phyloP scores from a whole-genome alignment of 768 basidiomycete genomes.

The Neoboletus brunneissimus region DNA sequence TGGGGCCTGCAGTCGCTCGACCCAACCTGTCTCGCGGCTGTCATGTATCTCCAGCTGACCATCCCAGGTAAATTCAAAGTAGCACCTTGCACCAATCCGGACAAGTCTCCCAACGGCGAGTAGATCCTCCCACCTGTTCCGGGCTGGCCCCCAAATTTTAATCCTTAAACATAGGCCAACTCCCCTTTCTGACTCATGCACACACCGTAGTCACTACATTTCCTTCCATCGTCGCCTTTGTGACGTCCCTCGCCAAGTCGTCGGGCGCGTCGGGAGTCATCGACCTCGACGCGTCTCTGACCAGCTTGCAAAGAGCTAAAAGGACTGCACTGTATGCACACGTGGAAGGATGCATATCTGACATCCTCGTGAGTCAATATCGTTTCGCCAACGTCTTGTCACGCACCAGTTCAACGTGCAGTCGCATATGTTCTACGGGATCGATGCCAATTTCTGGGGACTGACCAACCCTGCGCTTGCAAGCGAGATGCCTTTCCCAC shows the following conservation, averaged over 20 bases:
- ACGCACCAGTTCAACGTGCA: conserved; percentile 27
- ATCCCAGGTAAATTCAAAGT: conserved; percentile 68
- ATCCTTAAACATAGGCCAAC: conserved; percentile 48
- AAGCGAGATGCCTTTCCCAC: conserved; percentile 59
- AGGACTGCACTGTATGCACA: conserved; percentile 64
- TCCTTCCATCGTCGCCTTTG: conserved; percentile 62
- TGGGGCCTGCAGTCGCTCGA: conserved; percentile 69
- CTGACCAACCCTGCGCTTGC: conserved; percentile 55
- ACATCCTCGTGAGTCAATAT: conserved; percentile 57
- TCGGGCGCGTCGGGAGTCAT: conserved; percentile 29
- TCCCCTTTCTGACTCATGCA: conserved; percentile 68
- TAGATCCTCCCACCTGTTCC: conserved; percentile 7
- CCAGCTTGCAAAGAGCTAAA: conserved; percentile 47
- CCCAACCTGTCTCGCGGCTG: conserved; percentile 58
- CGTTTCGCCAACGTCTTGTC: neutral
- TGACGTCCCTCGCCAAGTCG: conserved; percentile 46
- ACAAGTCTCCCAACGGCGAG: conserved; percentile 71
- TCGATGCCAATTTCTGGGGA: conserved; percentile 57
- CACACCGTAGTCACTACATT: conserved; percentile 49
- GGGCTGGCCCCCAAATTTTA: neutral
- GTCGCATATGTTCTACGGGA: conserved; percentile 64
- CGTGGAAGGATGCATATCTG: conserved; percentile 61
- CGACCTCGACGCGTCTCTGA: conserved; percentile 51
- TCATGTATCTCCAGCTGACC: conserved; percentile 65
- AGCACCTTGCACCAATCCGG: conserved; percentile 62